Conservation (phyloP, 495 filamentous ascomycete genomes). For the Tuber brumale region DNA sequence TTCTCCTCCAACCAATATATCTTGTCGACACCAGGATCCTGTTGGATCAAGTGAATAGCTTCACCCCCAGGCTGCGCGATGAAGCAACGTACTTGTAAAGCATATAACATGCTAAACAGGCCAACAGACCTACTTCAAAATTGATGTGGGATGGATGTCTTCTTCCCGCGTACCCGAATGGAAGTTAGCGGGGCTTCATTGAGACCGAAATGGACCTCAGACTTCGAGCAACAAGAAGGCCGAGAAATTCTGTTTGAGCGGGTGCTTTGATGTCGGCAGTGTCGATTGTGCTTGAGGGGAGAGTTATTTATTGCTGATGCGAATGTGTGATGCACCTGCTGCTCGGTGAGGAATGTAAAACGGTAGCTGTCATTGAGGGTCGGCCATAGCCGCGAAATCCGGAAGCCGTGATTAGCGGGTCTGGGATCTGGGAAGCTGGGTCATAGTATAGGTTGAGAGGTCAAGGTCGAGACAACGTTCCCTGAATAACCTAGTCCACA, state of each 20-base stretch:
- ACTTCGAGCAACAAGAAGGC: slow-evolving; percentile 87
- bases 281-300: slow-evolving; percentile 67
- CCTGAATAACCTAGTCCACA: neutral
- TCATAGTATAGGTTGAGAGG: neutral
- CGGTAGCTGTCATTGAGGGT: neutral
- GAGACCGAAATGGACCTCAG: slow-evolving; percentile 35
- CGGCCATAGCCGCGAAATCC: neutral
- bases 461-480: neutral
- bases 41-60: slow-evolving; percentile 43
- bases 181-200: slow-evolving; percentile 35
- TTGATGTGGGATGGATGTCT: slow-evolving; percentile 91
- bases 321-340: neutral
- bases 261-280: slow-evolving; percentile 74
- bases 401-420: neutral
- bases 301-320: slow-evolving; percentile 23
- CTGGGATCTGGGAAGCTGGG: neutral
- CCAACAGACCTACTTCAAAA: slow-evolving; percentile 81
- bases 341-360: neutral
- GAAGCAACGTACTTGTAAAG: slow-evolving; percentile 49
- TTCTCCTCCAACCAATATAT: slow-evolving; percentile 94
- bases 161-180: slow-evolving; percentile 85
- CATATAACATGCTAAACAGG: slow-evolving; percentile 87
- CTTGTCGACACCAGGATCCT: slow-evolving; percentile 93
- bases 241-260: slow-evolving; percentile 75
- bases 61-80: neutral